phyloP scores from a whole-genome alignment of 441 rosid species.

The Populus tomentosa region DNA sequence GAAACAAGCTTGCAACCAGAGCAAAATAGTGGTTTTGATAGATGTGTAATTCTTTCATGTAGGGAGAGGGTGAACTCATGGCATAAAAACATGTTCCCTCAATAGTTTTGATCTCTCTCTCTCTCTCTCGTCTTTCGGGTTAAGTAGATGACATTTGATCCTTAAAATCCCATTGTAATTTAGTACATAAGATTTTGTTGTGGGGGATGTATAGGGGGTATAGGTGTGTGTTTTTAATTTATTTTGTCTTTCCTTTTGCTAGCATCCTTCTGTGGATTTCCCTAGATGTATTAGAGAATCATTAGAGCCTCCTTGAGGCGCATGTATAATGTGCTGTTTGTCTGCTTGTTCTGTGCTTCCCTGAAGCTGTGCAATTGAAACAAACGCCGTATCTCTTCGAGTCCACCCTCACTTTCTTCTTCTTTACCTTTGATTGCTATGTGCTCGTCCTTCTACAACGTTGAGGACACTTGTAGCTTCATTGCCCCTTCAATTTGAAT shows the following conservation, averaged over 20 bases:
- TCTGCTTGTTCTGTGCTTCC: not conserved
- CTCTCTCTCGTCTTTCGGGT: slow-evolving; percentile 19
- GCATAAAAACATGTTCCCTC: slow-evolving; percentile 5
- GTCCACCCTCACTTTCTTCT: not conserved
- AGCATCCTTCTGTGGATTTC: slow-evolving; percentile 8
- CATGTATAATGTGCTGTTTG: slow-evolving; percentile 20
- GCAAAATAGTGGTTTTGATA: slow-evolving; percentile 12
- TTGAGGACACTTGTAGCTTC: no score
- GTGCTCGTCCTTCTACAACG: no score
- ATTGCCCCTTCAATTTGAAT: no score
- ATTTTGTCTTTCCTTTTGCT: not conserved
- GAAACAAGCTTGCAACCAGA: slow-evolving; percentile 4
- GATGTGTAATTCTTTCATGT: slow-evolving; percentile 27
- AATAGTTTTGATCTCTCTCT: slow-evolving; percentile 15
- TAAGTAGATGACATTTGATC: slow-evolving; percentile 17
- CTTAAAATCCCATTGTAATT: slow-evolving; percentile 27
- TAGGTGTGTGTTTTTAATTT: slow-evolving; percentile 23
- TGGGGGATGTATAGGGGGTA: slow-evolving; percentile 43
- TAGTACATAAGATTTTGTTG: slow-evolving; percentile 33
- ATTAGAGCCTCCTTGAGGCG: not conserved
- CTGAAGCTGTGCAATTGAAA: slow-evolving; percentile 16
- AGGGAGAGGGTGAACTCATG: slow-evolving; percentile 12
- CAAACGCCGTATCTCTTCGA: not conserved
- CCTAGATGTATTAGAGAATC: slow-evolving; percentile 9
- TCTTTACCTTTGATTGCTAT: no score